phyloP scores from a whole-genome alignment of 2,329 filamentous ascomycete genomes.

The Aspergillus chevalieri region DNA sequence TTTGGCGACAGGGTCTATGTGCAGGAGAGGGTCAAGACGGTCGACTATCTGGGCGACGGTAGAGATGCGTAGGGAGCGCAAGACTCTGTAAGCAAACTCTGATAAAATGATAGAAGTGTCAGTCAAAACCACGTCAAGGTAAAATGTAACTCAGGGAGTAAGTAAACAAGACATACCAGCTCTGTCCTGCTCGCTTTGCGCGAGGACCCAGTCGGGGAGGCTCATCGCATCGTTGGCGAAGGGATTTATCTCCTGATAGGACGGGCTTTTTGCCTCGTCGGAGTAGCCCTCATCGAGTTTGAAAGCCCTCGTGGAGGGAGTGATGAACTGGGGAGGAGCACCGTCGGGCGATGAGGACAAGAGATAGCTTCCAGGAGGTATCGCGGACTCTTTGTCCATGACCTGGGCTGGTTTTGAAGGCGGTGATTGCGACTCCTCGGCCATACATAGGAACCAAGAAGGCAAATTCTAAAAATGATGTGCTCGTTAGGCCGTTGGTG shows the following conservation, averaged over 20 bases:
- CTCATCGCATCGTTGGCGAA: constrained; percentile 34
- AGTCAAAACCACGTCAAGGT: constrained; percentile 7
- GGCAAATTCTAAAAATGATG: too few relatives aligned
- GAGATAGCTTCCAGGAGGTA: constrained; percentile 14
- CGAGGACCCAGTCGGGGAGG: constrained; percentile 51
- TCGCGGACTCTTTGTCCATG: constrained; percentile 26
- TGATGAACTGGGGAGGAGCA: constrained; percentile 21
- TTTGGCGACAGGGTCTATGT: constrained; percentile 83
- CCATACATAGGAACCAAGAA: background rate
- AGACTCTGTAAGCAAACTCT: constrained; percentile 76
- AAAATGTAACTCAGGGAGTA: constrained; percentile 1
- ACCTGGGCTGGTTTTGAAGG: constrained; percentile 1
- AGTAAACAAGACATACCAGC: constrained; percentile 39
- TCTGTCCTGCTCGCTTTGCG: constrained; percentile 49
- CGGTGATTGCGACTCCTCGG: background rate
- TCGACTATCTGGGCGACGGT: constrained; percentile 75
- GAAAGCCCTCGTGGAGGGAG: constrained; percentile 37
- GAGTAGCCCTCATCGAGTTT: constrained; percentile 82
- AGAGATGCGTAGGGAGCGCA: constrained; percentile 72
- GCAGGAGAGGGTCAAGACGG: constrained; percentile 71
- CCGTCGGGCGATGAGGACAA: constrained; percentile 18
- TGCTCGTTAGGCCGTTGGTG: too few relatives aligned
- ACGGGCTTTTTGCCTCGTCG: constrained; percentile 57
- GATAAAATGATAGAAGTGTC: constrained; percentile 10
- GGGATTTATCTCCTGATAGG: constrained; percentile 34